Evolutionary conservation across 768 basidiomycete species (phyloP), one percentile per base, ranked within the genome.

Genomic region (Suillus variegatus): DNA sequence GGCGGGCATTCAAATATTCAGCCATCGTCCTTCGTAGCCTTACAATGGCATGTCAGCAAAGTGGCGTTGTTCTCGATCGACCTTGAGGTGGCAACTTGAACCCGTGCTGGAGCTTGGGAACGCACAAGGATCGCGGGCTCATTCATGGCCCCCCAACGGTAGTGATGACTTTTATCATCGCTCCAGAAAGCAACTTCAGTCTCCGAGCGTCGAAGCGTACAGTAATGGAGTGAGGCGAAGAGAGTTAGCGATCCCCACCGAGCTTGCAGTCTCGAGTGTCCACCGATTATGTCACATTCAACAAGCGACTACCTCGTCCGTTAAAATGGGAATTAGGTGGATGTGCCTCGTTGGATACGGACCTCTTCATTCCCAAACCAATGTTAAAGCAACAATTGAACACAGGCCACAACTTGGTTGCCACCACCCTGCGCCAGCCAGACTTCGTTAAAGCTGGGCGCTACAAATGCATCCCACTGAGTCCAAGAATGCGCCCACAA

Each of bases 351-450:
- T 52, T 28, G 77, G 79, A 36, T 72, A 78, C 60, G 79, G 79
- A 2, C 74, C 68, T 16, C 35, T 43, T 63, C 32, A 69, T 76
- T 61, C 70, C 72, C n/a, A 73, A 77, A 62, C 49, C 36, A 43
- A 18, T 43, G 43, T 43, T 18, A 6, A 18, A 43, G 16, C 43
- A 43, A 43, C 18, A 43, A 6, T 18, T 18, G 7, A 18, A 18
- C n/a, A 73, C 69, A 2, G 78, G 79, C 22, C 77, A 79, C 64
- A 75, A 65, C 32, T 32, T 32, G 7, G 80, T 72, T 61, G 73
- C 80, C 60, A 79, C 81, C 14, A 80, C 80, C 38, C 68, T 79
- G 36, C 80, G 81, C 56, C 75, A 70, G 56, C 79, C 81, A 44
- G 43, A 64, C 8, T 28, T 52, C 14, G 16, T 28, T 28, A 4